Percentiles rank a stretch among this genome's conserved stretches.
phyloP scores from a whole-genome alignment of 2,329 filamentous ascomycete species.

The Nemania sp. region DNA sequence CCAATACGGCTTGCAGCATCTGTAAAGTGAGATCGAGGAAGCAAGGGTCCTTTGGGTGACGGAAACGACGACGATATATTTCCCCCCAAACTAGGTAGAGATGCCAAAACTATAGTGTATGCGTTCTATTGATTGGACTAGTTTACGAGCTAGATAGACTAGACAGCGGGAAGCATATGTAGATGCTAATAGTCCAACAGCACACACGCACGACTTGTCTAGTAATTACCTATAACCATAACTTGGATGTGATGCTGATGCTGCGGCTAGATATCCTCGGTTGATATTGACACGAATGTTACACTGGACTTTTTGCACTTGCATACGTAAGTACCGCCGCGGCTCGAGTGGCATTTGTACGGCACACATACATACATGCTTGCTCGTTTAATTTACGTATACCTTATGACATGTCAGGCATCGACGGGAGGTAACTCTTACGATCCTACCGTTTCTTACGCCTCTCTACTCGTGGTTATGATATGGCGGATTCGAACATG shows the following conservation, averaged over 20 bases:
- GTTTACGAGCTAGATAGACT: conserved; percentile 1
- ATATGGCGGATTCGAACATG: conserved; percentile 19
- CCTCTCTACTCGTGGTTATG: conserved; percentile 13
- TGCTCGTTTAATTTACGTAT: conserved; percentile 8
- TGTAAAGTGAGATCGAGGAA: conserved; percentile 19
- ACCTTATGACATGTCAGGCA: conserved; percentile 18
- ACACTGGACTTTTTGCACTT: conserved; percentile 4
- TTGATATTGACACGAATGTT: conserved; percentile 15
- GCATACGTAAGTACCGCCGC: conserved; percentile 21
- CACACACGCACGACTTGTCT: not conserved
- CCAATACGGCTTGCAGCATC: not conserved
- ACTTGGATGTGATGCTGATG: not conserved
- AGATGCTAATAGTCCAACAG: not conserved
- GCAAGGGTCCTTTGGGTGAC: conserved; percentile 14
- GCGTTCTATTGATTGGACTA: conserved; percentile 1
- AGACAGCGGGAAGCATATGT: not conserved
- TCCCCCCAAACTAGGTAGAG: conserved; percentile 11
- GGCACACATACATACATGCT: conserved; percentile 1
- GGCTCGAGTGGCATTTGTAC: conserved; percentile 13
- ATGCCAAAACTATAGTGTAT: not conserved
- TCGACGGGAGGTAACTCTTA: conserved; percentile 15
- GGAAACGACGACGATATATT: conserved; percentile 1
- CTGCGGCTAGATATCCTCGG: conserved; percentile 1
- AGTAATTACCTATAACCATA: not conserved
- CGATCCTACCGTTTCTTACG: not conserved